Base-by-base conservation (phyloP, 83 land plant species). In the Diphasiastrum complanatum region DNA sequence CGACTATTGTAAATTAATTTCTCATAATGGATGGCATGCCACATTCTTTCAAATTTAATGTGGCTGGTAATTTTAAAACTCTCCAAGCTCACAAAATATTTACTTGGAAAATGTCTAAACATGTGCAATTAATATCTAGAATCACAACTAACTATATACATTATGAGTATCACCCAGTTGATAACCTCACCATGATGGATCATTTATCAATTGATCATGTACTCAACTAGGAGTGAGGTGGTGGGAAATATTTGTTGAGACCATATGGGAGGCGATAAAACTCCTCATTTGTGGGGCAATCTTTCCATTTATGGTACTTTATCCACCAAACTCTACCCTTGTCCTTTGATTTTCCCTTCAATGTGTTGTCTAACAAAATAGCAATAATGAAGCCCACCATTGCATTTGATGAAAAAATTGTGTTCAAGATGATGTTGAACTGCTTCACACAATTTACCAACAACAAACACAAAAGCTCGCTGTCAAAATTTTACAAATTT, bases 191-290 rank as follows among this genome's bases (percentile, higher is more conserved):
- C n/a, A n/a, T n/a, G n/a, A n/a, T n/a, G n/a, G n/a, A n/a, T n/a
- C n/a, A n/a, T n/a, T n/a, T n/a, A n/a, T n/a, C n/a, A n/a, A n/a
- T n/a, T n/a, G n/a, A n/a, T n/a, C n/a, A n/a, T n/a, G n/a, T n/a
- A n/a, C n/a, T n/a, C n/a, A n/a, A n/a, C n/a, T n/a, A n/a, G n/a
- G n/a, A n/a, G n/a, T n/a, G n/a, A n/a, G n/a, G n/a, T n/a, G 97
- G 97, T 0, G 97, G 97, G 55, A 91, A 91, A 63, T 79, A 82
- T 35, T 72, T 78, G 84, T 91, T 85, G 45, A 91, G 86, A 40
- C 78, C 82, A 48, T 80, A 72, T 6, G 97, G 97, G 22, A 91
- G 70, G 10, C 81, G 81, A 74, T 91, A 91, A 66, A 91, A 91
- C 70, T 86, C 93, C 47, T 81, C 85, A 67, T 84, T 91, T 37